Conservation (phyloP, 1,284 basidiomycete species). For the Ustilago lituana region DNA sequence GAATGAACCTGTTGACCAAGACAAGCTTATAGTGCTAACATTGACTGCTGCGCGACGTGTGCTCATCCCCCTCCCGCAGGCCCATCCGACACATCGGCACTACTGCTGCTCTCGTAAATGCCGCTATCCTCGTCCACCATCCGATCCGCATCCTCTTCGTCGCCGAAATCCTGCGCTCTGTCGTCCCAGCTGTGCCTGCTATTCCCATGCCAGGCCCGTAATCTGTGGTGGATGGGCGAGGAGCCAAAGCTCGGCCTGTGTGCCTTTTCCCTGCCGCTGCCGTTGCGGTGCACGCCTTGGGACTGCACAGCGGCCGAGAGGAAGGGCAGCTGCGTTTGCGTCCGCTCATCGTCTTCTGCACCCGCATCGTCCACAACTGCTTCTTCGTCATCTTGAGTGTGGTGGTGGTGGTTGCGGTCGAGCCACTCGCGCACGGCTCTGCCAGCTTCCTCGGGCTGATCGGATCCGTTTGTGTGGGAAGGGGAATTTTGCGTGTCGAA, state of each 20-base stretch:
- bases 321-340: slow-evolving; percentile 23
- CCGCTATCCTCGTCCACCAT: slow-evolving; percentile 12
- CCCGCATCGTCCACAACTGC: neutral
- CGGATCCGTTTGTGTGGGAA: slow-evolving; percentile 5
- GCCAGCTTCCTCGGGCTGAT: slow-evolving; percentile 4
- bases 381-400: neutral
- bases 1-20: no score
- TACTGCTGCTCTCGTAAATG: slow-evolving; percentile 27
- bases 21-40: no score
- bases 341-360: slow-evolving; percentile 7
- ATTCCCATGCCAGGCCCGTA: slow-evolving; percentile 23
- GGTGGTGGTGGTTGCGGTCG: slow-evolving; percentile 11
- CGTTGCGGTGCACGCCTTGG: neutral
- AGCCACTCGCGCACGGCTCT: slow-evolving; percentile 33
- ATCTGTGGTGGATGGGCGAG: slow-evolving; percentile 22
- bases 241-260: slow-evolving; percentile 32
- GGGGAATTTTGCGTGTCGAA: slow-evolving; percentile 16
- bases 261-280: neutral
- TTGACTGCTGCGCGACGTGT: no score
- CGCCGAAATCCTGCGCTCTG: slow-evolving; percentile 64
- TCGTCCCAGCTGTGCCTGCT: slow-evolving; percentile 58
- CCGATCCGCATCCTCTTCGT: slow-evolving; percentile 66
- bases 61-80: no score
- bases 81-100: slow-evolving; percentile 19
- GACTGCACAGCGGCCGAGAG: slow-evolving; percentile 17